Percentiles rank a stretch among this genome's conserved stretches.
phyloP scores from a whole-genome alignment of 768 basidiomycete species.

The Chlorophyllum brunneum region DNA sequence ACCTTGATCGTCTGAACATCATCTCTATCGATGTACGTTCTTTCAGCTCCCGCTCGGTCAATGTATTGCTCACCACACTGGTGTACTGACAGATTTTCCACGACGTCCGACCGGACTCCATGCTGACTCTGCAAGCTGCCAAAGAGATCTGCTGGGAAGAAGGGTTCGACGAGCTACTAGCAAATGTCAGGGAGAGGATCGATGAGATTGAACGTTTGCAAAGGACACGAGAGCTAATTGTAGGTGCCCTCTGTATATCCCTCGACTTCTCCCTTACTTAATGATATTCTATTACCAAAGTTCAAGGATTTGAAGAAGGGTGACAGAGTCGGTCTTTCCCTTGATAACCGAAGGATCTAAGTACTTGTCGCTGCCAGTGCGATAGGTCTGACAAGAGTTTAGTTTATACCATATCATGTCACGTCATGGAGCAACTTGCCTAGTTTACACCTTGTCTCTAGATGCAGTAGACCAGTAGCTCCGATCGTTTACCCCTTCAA shows the following conservation, averaged over 20 bases:
- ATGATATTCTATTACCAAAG: background rate
- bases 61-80: conserved; percentile 6
- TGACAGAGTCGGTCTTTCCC: background rate
- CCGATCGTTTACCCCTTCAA: too few species aligned
- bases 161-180: conserved; percentile 72
- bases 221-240: conserved; percentile 70
- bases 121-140: conserved; percentile 69
- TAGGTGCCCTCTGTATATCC: conserved; percentile 25
- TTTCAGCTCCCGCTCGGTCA: background rate
- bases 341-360: background rate
- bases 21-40: conserved; percentile 69
- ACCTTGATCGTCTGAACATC: conserved; percentile 66
- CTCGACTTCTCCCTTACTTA: background rate
- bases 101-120: conserved; percentile 77
- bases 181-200: conserved; percentile 67
- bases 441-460: too few species aligned
- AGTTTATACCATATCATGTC: too few species aligned
- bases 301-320: background rate
- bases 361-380: too few species aligned
- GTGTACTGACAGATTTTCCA: conserved; percentile 50
- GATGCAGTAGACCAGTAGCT: too few species aligned
- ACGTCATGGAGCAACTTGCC: too few species aligned
- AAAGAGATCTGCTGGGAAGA: conserved; percentile 66
- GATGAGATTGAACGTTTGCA: conserved; percentile 85
- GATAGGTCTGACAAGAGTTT: too few species aligned